Evolutionary conservation across 1,139 yeast genomes (phyloP), one percentile per base, ranked within the genome.

Genomic region (Maudiozyma humilis): DNA sequence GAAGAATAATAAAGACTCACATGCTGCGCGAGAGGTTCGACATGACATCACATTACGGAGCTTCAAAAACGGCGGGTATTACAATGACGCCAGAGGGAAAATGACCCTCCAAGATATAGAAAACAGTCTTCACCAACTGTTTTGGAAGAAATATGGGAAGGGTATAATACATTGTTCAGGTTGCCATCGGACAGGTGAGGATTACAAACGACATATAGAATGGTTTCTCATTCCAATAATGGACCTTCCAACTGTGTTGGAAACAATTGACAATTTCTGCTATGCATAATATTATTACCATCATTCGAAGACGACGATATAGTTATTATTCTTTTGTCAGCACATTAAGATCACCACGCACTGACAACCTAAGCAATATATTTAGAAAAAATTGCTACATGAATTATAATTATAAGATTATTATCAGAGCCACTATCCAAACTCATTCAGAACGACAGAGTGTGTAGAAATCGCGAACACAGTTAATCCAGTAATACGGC

Each of bases 141-240:
- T 60, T 25, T 59, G 64, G 64, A 48, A 51, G 34, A 47, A 50
- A 33, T 59, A 53, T 32, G 64, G 63, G 1, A 55, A 54, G 38
- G 64, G 62, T 1, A 38, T 56, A 13, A 45, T 59, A 14, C 48
- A 54, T 42, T 60, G 64, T 41, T 47, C 51, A 36, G 62, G 62
- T 6, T 57, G 64, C 51, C 49, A 53, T 38, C 18, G 16, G 10
- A 27, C 20, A 30, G 50, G 48, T 7, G 41, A 41, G 8, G 53
- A 50, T 5, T 40, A 48, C n/a, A 56, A 49, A 20, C 48, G 51
- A 36, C 64, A 60, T 48, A 44, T 46, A 3, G 64, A 60, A 46
- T 60, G 64, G 64, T 57, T 58, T 35, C 43, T 49, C 31, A 49
- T 60, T 2, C 62, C 62, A 6, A 51, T 56, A 5, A 25, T 29